Base-by-base conservation (phyloP, 75 land plant species). In the Adiantum capillusveneris region DNA sequence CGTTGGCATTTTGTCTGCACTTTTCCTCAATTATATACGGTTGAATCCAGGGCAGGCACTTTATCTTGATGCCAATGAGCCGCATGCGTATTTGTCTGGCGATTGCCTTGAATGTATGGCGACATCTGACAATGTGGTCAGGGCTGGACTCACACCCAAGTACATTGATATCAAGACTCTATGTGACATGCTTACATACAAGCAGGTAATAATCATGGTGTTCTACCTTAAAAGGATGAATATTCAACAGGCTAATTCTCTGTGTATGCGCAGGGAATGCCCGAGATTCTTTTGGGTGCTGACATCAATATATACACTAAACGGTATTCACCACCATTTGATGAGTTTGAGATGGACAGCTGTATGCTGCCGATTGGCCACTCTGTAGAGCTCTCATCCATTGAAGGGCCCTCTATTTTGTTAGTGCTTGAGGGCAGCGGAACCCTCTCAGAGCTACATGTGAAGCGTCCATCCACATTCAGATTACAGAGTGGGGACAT, bases 51-150 rank as follows among this genome's bases (percentile, higher is more conserved):
- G 92, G 12, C 80, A 87, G 74, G 96, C 91, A 16, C 37, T 90
- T 34, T 87, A 75, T 61, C 68, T 90, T 14, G 85, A 64, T 53
- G 85, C 92, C 37, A 90, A 90, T 68, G 88, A 84, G 37, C 96
- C 96, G 18, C 96, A 90, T 77, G 96, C 92, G 1, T 90, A 90
- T 34, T 51, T 88, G 9, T 68, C 53, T 60, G 90, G 90, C 19
- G 90, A 88, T 41, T 82, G 85, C 53, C 60, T 88, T 12, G 96
- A 89, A 56, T 94, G 98, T 71, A 94, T 94, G 98, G 98, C 98
- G 14, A 75, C 96, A 34, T 94, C 98, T n/a, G 98, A 94, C 65
- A 94, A 94, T 75, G 96, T 94, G 69, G 85, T 94, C 20, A 79
- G 96, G 19, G 98, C 90, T 39, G 96, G 98, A 3, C 79, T 94